Percentiles rank a stretch among this genome's conserved stretches.
phyloP scores from a whole-genome alignment of 2,329 filamentous ascomycete genomes.

The Plenodomus tracheiphilus region DNA sequence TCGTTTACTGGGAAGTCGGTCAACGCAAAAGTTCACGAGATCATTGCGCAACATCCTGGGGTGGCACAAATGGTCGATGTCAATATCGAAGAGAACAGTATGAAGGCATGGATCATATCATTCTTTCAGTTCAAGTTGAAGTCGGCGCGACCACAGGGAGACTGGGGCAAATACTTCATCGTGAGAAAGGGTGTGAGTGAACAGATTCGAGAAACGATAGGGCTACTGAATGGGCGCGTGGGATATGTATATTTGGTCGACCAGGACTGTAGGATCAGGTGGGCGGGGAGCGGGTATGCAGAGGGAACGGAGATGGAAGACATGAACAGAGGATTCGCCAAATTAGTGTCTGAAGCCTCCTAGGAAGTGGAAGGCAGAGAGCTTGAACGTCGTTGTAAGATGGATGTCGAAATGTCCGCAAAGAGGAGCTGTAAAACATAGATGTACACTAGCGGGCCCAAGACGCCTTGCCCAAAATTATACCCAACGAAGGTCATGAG shows the following conservation, averaged over 20 bases:
- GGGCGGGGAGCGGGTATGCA: slow-evolving; percentile 81
- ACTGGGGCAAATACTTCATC: slow-evolving; percentile 63
- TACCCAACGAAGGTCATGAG: slow-evolving; percentile 25
- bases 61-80: slow-evolving; percentile 78
- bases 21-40: slow-evolving; percentile 70
- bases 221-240: slow-evolving; percentile 84
- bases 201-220: slow-evolving; percentile 61
- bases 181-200: slow-evolving; percentile 61
- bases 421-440: slow-evolving; percentile 24
- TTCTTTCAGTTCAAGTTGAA: slow-evolving; percentile 58
- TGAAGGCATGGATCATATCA: slow-evolving; percentile 63
- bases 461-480: slow-evolving; percentile 15
- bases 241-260: slow-evolving; percentile 94
- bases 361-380: not conserved
- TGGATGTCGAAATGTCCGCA: slow-evolving; percentile 11
- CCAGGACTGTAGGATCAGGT: slow-evolving; percentile 82
- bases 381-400: not conserved
- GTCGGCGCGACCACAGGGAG: slow-evolving; percentile 50
- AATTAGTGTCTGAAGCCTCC: slow-evolving; percentile 54
- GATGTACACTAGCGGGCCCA: slow-evolving; percentile 34
- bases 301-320: slow-evolving; percentile 68
- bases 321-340: slow-evolving; percentile 65
- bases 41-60: slow-evolving; percentile 59
- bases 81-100: slow-evolving; percentile 81
- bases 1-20: slow-evolving; percentile 66